These are phyloP conservation scores for Boletus sp. DNA, from an alignment of 768 basidiomycete genomes.

Conservation along the genomic window DNA sequence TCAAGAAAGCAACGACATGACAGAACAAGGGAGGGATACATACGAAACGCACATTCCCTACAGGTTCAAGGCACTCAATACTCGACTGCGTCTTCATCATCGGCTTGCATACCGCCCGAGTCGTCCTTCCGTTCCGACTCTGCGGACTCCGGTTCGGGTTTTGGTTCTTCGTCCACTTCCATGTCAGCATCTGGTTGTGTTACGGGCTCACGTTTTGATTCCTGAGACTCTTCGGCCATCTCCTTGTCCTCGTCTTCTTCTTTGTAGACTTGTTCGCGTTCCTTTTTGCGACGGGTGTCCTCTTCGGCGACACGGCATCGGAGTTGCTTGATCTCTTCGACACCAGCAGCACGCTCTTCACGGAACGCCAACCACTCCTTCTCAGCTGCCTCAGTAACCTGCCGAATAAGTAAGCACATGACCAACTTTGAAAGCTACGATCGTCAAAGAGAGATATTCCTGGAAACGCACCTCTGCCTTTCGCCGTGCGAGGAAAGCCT, in stretches of 20 bases:
- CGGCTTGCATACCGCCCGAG: conserved; percentile 51
- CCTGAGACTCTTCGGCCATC: conserved; percentile 29
- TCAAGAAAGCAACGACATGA: conserved; percentile 17
- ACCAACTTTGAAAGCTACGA: background rate
- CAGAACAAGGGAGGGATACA: conserved; percentile 15
- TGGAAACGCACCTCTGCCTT: conserved; percentile 54
- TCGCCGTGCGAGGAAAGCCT: conserved; percentile 57
- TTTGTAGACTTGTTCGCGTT: conserved; percentile 37
- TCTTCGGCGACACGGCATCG: conserved; percentile 66
- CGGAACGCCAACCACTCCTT: conserved; percentile 67
- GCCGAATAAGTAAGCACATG: conserved; percentile 3
- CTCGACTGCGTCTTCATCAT: conserved; percentile 81
- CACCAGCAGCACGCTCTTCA: conserved; percentile 53
- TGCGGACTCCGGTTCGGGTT: conserved; percentile 31
- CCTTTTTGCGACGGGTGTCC: conserved; percentile 46
- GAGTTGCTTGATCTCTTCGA: conserved; percentile 59
- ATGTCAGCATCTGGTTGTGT: conserved; percentile 28
- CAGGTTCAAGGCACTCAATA: conserved; percentile 41
- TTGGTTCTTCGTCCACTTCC: conserved; percentile 37
- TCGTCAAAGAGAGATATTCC: background rate
- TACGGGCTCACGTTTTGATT: conserved; percentile 17
- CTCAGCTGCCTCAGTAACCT: conserved; percentile 63
- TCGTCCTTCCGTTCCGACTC: conserved; percentile 54
- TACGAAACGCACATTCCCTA: conserved; percentile 31
- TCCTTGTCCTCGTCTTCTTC: conserved; percentile 33